Percentiles rank a stretch among this genome's conserved stretches.
Conservation (phyloP, 2,329 filamentous ascomycete species). For the Aurifilum marmelostoma region DNA sequence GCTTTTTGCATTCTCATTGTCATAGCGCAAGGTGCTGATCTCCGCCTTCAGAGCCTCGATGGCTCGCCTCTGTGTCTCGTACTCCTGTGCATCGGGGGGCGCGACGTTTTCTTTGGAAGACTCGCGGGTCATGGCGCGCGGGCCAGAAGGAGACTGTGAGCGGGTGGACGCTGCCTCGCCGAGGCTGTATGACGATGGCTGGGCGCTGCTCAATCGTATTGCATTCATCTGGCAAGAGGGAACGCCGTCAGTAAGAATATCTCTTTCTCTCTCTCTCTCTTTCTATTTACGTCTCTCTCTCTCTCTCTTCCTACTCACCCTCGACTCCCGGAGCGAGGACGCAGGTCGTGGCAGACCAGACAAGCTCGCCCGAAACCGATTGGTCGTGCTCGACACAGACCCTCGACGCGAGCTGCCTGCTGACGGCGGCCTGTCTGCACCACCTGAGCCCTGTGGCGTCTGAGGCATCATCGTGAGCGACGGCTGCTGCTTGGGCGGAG, state of each 20-base stretch:
- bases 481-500: background rate
- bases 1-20: slow-evolving; percentile 82
- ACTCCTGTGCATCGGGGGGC: slow-evolving; percentile 62
- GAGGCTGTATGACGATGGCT: slow-evolving; percentile 44
- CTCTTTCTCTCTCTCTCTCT: too few relatives aligned
- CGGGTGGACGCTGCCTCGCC: slow-evolving; percentile 38
- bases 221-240: slow-evolving; percentile 32
- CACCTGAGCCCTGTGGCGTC: slow-evolving; percentile 34
- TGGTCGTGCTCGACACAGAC: slow-evolving; percentile 32
- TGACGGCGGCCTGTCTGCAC: slow-evolving; percentile 29
- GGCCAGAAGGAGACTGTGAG: slow-evolving; percentile 23
- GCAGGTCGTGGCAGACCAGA: slow-evolving; percentile 35
- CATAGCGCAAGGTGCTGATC: slow-evolving; percentile 84
- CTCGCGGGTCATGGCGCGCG: slow-evolving; percentile 54
- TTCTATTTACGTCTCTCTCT: too few relatives aligned
- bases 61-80: slow-evolving; percentile 58
- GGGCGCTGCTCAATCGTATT: slow-evolving; percentile 36
- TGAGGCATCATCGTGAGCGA: slow-evolving; percentile 29
- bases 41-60: slow-evolving; percentile 86
- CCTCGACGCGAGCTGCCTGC: slow-evolving; percentile 33
- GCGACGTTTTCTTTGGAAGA: slow-evolving; percentile 64
- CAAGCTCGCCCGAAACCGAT: slow-evolving; percentile 34
- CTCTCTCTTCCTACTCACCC: slow-evolving; percentile 32
- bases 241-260: background rate
- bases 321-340: slow-evolving; percentile 35